Evolutionary conservation across 106 monocot species (phyloP), one percentile per base, ranked within the genome.

Genomic region (Dendrobium catenatum): DNA sequence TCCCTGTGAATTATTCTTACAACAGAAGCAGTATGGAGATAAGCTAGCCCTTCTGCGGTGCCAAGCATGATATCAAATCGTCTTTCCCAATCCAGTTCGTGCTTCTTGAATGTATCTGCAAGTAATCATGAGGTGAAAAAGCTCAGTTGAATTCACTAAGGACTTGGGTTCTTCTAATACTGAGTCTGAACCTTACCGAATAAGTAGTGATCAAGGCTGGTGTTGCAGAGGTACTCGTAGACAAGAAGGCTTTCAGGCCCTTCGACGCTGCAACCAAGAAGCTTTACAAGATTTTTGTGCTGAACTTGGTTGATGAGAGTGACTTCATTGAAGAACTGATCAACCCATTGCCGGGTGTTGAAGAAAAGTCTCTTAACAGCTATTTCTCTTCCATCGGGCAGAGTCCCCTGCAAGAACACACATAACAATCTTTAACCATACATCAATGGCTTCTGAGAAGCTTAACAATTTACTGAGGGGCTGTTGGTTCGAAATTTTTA

Each of bases 1-100:
- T 94, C 93, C 55, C 93, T 82, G 61, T 94, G 93, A 55, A 94
- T 90, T 41, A 94, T 91, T 46, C 89, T 82, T 22, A 88, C 79
- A 42, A 86, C 79, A 0, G 89, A 87, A 37, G 68, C 86, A 43
- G 9, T 82, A 31, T 94, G 93, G 11, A 94, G 89, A 44, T 94
- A 94, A 0, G 84, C 87, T 24, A 94, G 27, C 0, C 93, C 91
- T 74, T 89, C 87, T n/a, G 93, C 93, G 0, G 85, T 89, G 13
- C 91, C 93, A 33, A 83, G 15, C 11, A 93, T 93, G 42, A 93
- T 90, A 2, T 84, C 85, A 40, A 87, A 86, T 76, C 91, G 79
- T 54, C 84, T 87, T 26, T 91, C 84, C 94, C 94, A 94, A 42
- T 85, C 79, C 54, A 94, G 64, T 0, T 61, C 44, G 33, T 46